Conservation (phyloP, 2,329 filamentous ascomycete genomes). For the Grosmannia clavigera region DNA sequence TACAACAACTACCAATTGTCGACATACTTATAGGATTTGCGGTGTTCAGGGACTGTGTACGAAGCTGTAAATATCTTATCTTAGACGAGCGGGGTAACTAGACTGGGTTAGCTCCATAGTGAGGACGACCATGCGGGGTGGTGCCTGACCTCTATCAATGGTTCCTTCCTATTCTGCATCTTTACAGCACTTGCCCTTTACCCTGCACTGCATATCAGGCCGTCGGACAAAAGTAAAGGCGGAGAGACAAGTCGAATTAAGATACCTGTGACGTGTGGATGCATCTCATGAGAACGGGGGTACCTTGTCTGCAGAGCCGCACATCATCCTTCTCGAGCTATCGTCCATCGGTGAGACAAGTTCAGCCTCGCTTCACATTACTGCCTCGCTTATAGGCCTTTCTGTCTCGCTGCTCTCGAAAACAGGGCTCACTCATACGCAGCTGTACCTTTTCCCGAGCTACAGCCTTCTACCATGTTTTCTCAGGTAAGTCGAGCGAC, state of each 20-base stretch:
- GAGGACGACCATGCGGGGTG: neutral
- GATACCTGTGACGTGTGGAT: neutral
- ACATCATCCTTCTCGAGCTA: neutral
- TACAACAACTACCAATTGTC: no score
- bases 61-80: neutral
- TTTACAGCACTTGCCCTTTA: neutral
- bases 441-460: neutral
- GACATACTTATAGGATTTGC: neutral
- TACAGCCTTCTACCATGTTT: constrained; percentile 1
- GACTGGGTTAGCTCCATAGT: neutral
- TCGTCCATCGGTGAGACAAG: no score
- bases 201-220: neutral
- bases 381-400: neutral
- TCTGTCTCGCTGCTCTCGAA: neutral
- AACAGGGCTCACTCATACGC: neutral
- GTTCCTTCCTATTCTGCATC: neutral
- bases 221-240: neutral
- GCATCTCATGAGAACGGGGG: neutral
- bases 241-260: neutral
- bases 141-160: neutral
- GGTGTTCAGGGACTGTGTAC: neutral
- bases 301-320: neutral
- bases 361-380: no score
- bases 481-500: constrained; percentile 1
- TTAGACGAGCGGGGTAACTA: neutral